Evolutionary conservation across 148 eudicot genomes (phyloP).

Genomic region (Persicaria maculosa): DNA sequence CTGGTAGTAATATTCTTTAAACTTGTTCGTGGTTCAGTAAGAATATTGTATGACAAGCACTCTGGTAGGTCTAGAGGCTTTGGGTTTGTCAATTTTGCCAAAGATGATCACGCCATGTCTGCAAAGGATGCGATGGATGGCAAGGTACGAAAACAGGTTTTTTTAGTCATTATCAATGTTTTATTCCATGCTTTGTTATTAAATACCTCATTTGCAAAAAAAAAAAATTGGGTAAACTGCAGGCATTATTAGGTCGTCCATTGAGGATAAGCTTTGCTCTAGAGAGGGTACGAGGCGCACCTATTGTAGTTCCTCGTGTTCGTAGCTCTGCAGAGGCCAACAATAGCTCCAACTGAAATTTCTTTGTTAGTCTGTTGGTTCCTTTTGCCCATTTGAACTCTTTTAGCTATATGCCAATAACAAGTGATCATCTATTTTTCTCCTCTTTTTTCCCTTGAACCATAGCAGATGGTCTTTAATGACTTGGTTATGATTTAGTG

Average conservation of each 20-base stretch:
- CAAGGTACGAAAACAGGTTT: constrained; percentile 30
- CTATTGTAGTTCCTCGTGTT: constrained; percentile 66
- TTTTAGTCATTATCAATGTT: neutral
- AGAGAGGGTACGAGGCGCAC: constrained; percentile 61
- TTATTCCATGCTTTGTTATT: neutral
- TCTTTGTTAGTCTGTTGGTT: neutral
- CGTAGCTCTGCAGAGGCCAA: constrained; percentile 24
- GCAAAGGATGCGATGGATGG: constrained; percentile 92
- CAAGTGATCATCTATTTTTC: neutral
- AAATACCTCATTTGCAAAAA: neutral
- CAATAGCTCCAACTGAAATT: neutral
- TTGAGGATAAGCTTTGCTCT: constrained; percentile 66
- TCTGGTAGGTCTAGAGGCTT: constrained; percentile 88
- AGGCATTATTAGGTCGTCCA: constrained; percentile 72
- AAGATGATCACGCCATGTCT: constrained; percentile 49
- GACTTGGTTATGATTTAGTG: neutral
- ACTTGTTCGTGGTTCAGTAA: constrained; percentile 30
- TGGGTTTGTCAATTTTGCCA: constrained; percentile 66
- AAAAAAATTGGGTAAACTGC: constrained; percentile 10
- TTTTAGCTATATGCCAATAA: neutral
- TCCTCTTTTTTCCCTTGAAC: neutral
- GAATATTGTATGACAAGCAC: constrained; percentile 74
- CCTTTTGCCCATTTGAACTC: neutral
- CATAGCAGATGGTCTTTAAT: neutral
- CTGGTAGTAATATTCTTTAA: neutral